A percentile compares a stretch with the other conserved stretches of the same genome.
Conservation (phyloP, 371 early-diverging fungal genomes). For the Mortierella polycephala region DNA sequence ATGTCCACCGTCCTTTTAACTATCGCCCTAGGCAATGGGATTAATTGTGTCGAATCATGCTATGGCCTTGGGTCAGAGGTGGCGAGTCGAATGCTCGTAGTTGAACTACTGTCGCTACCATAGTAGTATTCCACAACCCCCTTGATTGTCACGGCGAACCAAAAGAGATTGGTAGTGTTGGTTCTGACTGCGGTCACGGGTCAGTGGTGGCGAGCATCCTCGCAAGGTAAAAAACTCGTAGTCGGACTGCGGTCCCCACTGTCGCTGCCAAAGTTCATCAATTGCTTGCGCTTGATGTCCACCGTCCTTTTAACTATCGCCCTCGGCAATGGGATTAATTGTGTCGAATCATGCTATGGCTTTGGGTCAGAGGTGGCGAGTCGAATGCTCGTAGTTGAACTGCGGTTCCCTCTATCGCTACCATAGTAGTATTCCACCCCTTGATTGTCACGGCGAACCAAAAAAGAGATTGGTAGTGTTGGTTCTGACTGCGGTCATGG, state of each 20-base stretch:
- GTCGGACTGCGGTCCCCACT: slow-evolving; percentile 21
- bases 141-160: background rate
- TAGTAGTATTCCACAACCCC: background rate
- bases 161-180: slow-evolving; percentile 14
- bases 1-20: slow-evolving; percentile 16
- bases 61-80: slow-evolving; percentile 9
- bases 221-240: too few species aligned
- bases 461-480: slow-evolving; percentile 12
- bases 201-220: slow-evolving; percentile 12
- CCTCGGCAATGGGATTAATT: background rate
- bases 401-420: slow-evolving; percentile 5
- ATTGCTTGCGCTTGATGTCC: slow-evolving; percentile 5
- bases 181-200: slow-evolving; percentile 11
- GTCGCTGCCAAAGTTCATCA: slow-evolving; percentile 22
- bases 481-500: slow-evolving; percentile 12
- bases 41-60: slow-evolving; percentile 1
- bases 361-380: slow-evolving; percentile 14
- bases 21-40: background rate
- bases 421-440: background rate
- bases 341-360: slow-evolving; percentile 1
- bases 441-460: background rate
- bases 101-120: slow-evolving; percentile 7
- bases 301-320: slow-evolving; percentile 11
- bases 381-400: slow-evolving; percentile 1
- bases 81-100: slow-evolving; percentile 2